phyloP scores from a whole-genome alignment of 352 stramenopile genomes.

The Blastocystis sp. region DNA sequence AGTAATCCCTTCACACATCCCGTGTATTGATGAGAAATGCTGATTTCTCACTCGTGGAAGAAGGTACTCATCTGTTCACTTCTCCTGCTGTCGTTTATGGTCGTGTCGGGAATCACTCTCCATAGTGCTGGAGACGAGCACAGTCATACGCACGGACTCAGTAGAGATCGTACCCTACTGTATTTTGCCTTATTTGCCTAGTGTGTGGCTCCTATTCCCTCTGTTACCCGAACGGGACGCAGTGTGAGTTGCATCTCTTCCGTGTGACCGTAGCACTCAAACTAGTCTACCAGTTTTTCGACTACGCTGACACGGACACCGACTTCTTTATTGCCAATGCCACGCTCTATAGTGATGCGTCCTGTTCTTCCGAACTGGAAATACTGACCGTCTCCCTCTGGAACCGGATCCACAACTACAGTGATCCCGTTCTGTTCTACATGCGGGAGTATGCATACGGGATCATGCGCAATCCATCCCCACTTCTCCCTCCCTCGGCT shows the following conservation, averaged over 20 bases:
- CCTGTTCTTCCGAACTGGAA: not conserved
- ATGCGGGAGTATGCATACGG: not conserved
- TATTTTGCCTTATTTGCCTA: not conserved
- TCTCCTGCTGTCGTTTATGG: too few species aligned
- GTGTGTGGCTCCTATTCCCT: not conserved
- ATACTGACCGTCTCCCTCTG: not conserved
- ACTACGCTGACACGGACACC: not conserved
- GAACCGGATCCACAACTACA: not conserved
- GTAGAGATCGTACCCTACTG: too few species aligned
- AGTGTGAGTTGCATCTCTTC: not conserved
- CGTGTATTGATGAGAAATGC: too few species aligned
- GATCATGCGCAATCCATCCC: not conserved
- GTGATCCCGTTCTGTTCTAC: not conserved
- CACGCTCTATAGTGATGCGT: not conserved
- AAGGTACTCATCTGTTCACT: too few species aligned
- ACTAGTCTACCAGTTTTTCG: not conserved
- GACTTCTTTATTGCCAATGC: not conserved
- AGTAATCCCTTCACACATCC: too few species aligned
- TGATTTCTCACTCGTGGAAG: too few species aligned
- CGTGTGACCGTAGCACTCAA: not conserved
- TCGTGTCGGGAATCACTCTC: too few species aligned
- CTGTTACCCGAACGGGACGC: not conserved
- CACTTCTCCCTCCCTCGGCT: not conserved
- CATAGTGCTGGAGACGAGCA: too few species aligned
- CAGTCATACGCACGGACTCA: too few species aligned